These are phyloP conservation scores for Debaryomyces udenii DNA, from an alignment of 1,139 yeast species.

Conservation along the genomic window DNA sequence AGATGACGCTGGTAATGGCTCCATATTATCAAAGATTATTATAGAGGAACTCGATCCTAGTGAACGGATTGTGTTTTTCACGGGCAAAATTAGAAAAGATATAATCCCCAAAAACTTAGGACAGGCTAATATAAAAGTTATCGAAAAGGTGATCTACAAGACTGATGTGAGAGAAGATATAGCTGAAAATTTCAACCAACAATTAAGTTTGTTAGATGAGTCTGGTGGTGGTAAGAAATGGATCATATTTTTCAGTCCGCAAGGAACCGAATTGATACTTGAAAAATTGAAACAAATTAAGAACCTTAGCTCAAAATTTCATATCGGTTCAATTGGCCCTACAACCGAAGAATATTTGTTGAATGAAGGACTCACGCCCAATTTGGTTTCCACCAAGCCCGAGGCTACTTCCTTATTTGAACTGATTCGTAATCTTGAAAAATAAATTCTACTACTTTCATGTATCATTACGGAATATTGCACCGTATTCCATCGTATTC, in stretches of 20 bases:
- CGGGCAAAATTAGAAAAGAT: slow-evolving; percentile 85
- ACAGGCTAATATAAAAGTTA: slow-evolving; percentile 49
- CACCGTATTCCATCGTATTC: no score
- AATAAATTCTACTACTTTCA: not conserved
- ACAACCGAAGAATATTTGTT: slow-evolving; percentile 74
- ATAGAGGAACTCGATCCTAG: slow-evolving; percentile 36
- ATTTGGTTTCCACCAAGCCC: slow-evolving; percentile 72
- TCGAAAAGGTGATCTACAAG: slow-evolving; percentile 69
- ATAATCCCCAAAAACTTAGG: slow-evolving; percentile 68
- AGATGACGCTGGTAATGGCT: slow-evolving; percentile 78
- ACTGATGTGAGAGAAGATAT: slow-evolving; percentile 59
- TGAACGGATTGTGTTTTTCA: slow-evolving; percentile 63
- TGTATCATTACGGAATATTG: no score
- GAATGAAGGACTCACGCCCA: slow-evolving; percentile 55
- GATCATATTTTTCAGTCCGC: slow-evolving; percentile 91
- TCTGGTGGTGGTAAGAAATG: slow-evolving; percentile 37
- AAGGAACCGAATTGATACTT: slow-evolving; percentile 72
- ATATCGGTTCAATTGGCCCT: slow-evolving; percentile 89
- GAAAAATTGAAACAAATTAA: slow-evolving; percentile 36
- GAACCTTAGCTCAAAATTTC: slow-evolving; percentile 23
- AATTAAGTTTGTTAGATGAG: slow-evolving; percentile 17
- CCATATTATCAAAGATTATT: slow-evolving; percentile 66
- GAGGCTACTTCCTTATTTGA: slow-evolving; percentile 61
- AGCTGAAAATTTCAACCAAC: slow-evolving; percentile 36
- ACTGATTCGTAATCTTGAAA: slow-evolving; percentile 24